Base-by-base conservation (phyloP, 768 basidiomycete species). In the Pleurotus citrinopileatus region DNA sequence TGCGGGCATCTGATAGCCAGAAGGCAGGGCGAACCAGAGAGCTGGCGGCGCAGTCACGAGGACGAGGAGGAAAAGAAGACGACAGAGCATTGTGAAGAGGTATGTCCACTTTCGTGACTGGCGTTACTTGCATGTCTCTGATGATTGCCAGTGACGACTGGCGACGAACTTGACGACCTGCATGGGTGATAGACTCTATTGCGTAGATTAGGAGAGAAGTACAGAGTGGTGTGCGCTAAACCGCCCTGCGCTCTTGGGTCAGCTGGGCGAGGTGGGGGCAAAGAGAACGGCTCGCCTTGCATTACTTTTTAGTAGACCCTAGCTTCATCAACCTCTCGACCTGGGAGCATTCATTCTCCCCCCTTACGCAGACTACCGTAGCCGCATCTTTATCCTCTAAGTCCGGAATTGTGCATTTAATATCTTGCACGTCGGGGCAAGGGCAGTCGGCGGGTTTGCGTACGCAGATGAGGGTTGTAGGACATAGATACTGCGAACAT, bases 401-500 rank as follows among this genome's bases (percentile, higher is more conserved):
- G 60, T 91, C 89, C 3, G 88, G 87, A 40, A 92, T 74, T 13
- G 81, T 64, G 63, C 91, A 93, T 65, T 86, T 91, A 61, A 89
- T 73, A 61, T 93, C 91, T 63, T 91, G 80, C 6, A 76, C 71
- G 61, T 85, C 76, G 3, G 90, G 89, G 67, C 91, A 93, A 1
- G 91, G 89, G 61, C 91, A 93, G 38, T 89, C 80, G n/a, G 70
- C 66, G 10, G 80, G 86, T 44, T 68, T 70, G 1, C 67, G 58
- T 8, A 87, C 90, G 58, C 91, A 93, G 53, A 82, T 79, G 42
- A 91, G 72, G 17, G 88, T 91, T 42, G 77, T 73, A 10, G 88
- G 90, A 64, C 91, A 92, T 17, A 92, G 72, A 64, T 92, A 92
- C 44, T 76, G 73, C 7, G 87, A 78, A 63, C 91, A 93, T 25